Conservation (phyloP, 352 stramenopile genomes). For the Phytophthora hybrid region DNA sequence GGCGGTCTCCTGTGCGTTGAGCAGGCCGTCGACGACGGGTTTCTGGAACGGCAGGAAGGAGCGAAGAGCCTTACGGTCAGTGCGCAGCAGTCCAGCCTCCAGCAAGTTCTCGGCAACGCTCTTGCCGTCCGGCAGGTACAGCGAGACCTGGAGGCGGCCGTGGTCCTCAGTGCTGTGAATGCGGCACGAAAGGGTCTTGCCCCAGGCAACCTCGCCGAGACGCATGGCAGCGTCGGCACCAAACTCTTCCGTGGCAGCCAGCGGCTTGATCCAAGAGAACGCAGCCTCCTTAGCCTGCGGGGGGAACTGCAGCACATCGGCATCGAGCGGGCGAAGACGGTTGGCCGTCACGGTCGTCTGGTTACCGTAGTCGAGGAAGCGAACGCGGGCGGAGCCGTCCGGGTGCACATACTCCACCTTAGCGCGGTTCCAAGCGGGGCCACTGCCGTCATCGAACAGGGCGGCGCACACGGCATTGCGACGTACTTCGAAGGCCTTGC, state of each 20-base stretch:
- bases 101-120: conserved; percentile 93
- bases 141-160: conserved; percentile 74
- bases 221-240: conserved; percentile 92
- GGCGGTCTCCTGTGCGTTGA: conserved; percentile 91
- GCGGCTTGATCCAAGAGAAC: conserved; percentile 88
- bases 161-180: conserved; percentile 78
- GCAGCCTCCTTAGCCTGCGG: conserved; percentile 88
- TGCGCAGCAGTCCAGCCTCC: conserved; percentile 87
- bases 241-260: conserved; percentile 91
- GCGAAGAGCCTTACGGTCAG: conserved; percentile 86
- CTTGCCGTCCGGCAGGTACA: conserved; percentile 78
- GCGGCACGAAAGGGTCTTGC: conserved; percentile 87
- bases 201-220: conserved; percentile 93
- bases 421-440: conserved; percentile 95
- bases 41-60: conserved; percentile 71
- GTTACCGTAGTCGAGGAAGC: conserved; percentile 98
- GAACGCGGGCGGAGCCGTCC: conserved; percentile 77
- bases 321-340: conserved; percentile 92
- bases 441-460: conserved; percentile 96
- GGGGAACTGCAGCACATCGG: conserved; percentile 89
- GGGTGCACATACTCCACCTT: conserved; percentile 87
- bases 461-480: conserved; percentile 92
- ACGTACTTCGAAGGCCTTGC: conserved; percentile 92
- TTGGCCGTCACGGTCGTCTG: conserved; percentile 83
- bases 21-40: conserved; percentile 90